Base-by-base conservation (phyloP, 2,329 filamentous ascomycete genomes). In the Microdochium paspali region DNA sequence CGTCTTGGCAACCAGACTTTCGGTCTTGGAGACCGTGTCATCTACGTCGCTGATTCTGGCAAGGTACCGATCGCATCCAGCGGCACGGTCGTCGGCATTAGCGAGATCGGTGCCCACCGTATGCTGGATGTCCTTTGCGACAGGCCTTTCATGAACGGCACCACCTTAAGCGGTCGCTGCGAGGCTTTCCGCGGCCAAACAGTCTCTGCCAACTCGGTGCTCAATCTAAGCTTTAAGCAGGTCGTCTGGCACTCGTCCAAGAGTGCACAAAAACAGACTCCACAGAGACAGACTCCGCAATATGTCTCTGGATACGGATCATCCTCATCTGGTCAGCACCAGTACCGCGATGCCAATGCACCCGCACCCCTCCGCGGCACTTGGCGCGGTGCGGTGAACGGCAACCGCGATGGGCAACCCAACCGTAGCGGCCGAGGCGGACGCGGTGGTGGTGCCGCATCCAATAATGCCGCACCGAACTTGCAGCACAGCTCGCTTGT, bases 111-210 rank as follows among this genome's bases (percentile, higher is more conserved):
- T 20, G 86, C 87, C 48, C 85, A 84, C 24, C 79, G 87, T 44
- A 76, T 96, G 49, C 74, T 98, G 31, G 93, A 98, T 62, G 80
- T 97, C 49, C 84, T 98, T 7, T 98, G 95, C 67, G 94, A 98
- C 63, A 80, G 81, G 12, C 86, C 89, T 0, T 98, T 98, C 66
- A 97, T 98, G 90, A 95, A 90, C 60, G 93, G 93, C 52, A 96
- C 90, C 2, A 93, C 87, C 0, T 76, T 98, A 15, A 87, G 88
- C 50, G 90, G 90, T 48, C 84, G 93, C 50, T 95, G 91, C 61
- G 89, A 90, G 24, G 83, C 88, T 31, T 98, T 98, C 80, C 82
- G 91, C 30, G 93, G 93, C 46, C 90, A 93, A 63, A 96, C 93
- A 0, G 90, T 98, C 3, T 81, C 89, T 2, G 80, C 85, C 6